Base-by-base conservation (phyloP, 2,329 filamentous ascomycete species). In the Fusarium compactum region DNA sequence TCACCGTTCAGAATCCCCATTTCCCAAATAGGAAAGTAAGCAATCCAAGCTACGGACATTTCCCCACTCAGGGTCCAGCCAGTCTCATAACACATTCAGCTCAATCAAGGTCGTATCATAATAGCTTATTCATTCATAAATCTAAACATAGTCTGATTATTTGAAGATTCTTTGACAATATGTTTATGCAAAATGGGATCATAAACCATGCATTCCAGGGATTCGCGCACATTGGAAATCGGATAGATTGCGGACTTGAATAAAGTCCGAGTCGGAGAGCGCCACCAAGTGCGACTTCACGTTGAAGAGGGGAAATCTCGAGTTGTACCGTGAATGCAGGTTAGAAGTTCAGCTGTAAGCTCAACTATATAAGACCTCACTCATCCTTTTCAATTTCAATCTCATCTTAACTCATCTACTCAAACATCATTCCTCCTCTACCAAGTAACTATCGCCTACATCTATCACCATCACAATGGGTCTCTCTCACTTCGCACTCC, bases 401-500 rank as follows among this genome's bases (percentile, higher is more conserved):
- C 27, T 27, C 9, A 27, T n/a, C 4, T 52, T 3, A 10, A 32
- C 4, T 15, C 9, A 24, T 24, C 44, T 10, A 24, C 30, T 5
- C 30, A 32, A 8, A 6, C 14, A 6, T 15, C 27, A 30, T 14
- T 24, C 22, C 5, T 24, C 22, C 22, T 24, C 22, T 24, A 24
- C 22, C 5, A 24, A 24, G 22, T 24, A 24, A 24, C 9, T 24
- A 25, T 25, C 24, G 24, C 6, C 24, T 29, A 24, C 16, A 8
- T 50, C 41, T 14, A 46, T 59, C 22, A 22, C n/a, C 20, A 20
- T 22, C 32, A 55, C 41, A 46, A 55, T 55, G 54, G 54, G 54
- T 11, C 24, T 76, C 50, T 41, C 50, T 10, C 74, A 76, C 62
- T 43, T 76, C 27, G 65, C 64, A 29, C 65, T 76, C 50, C 57